Base-by-base conservation (phyloP, 306 rosid genomes). In the Ziziphus jujuba region DNA sequence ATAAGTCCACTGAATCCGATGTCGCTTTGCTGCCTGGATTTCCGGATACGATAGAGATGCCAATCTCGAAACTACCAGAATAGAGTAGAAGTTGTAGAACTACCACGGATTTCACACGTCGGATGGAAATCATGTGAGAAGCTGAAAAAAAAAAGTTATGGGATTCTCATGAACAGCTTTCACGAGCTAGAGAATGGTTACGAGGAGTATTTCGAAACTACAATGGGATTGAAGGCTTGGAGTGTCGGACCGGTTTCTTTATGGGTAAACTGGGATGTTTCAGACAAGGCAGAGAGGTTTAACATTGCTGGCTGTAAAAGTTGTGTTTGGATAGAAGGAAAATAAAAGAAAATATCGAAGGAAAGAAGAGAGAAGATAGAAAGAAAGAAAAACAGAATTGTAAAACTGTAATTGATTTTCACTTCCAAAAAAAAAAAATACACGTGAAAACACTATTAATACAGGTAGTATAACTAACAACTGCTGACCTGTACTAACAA, bases 161-260 rank as follows among this genome's bases (percentile, higher is more conserved):
- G 59, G 0, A 34, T 36, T 3, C 10, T 70, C 20, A 21, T 59
- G 57, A 70, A 70, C 50, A 70, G 59, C 50, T 70, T 70, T 38
- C 20, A 28, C 0, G 66, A 70, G 14, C 59, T 70, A 0, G 74
- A 70, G 38, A 22, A 19, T 5, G 11, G 21, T 9, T 70, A 59
- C 44, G 33, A 9, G n/a, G 50, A 35, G 3, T 11, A 58, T 52
- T 59, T 59, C 7, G 7, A 34, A 15, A 17, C 14, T 5, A 40
- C 10, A 7, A 28, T 43, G 22, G 35, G 50, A 1, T 4, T 19
- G 48, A 59, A 33, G 13, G 55, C 56, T 4, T 70, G 74, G 74
- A 31, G 23, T 19, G 7, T 70, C 3, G 74, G 59, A 6, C 74
- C 66, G 7, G 44, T 59, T 21, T 70, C 66, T 33, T 3, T 45